Evolutionary conservation across 129 eudicot genomes (phyloP).

Genomic region (Artemisia tridentata): DNA sequence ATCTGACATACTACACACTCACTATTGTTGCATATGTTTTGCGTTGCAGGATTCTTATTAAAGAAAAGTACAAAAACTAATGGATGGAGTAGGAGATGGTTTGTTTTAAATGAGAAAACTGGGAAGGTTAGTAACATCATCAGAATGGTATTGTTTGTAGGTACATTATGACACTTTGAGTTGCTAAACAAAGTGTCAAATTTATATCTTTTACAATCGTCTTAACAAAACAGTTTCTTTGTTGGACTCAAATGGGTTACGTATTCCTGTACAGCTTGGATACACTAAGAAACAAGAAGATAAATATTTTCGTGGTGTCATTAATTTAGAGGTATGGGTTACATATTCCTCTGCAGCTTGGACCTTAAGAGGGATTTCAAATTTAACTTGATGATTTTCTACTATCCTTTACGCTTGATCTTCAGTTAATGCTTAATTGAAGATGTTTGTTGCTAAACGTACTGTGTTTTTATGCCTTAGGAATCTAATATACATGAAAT

Average conservation of each 20-base stretch:
- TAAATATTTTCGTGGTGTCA: conserved; percentile 75
- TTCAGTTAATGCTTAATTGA: not conserved
- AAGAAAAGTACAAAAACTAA: conserved; percentile 77
- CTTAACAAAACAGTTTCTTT: not conserved
- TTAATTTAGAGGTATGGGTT: conserved; percentile 73
- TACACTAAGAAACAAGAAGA: conserved; percentile 94
- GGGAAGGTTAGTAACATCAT: conserved; percentile 63
- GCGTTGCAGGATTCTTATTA: conserved; percentile 59
- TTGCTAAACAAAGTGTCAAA: not conserved
- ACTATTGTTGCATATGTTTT: not conserved
- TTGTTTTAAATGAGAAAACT: conserved; percentile 81
- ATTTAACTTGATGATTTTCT: not conserved
- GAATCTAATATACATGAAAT: conserved; percentile 81
- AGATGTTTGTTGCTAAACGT: not conserved
- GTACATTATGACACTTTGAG: not conserved
- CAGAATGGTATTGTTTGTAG: not conserved
- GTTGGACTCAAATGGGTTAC: conserved; percentile 1
- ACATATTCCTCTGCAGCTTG: not conserved
- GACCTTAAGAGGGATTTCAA: not conserved
- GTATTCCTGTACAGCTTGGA: conserved; percentile 65
- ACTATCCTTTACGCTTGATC: too few species aligned
- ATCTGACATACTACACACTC: conserved; percentile 7
- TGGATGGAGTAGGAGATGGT: conserved; percentile 91
- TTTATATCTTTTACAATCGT: not conserved
- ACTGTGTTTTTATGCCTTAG: conserved; percentile 28